Base-by-base conservation (phyloP, 305 asterid species). In the Fraxinus nigra region DNA sequence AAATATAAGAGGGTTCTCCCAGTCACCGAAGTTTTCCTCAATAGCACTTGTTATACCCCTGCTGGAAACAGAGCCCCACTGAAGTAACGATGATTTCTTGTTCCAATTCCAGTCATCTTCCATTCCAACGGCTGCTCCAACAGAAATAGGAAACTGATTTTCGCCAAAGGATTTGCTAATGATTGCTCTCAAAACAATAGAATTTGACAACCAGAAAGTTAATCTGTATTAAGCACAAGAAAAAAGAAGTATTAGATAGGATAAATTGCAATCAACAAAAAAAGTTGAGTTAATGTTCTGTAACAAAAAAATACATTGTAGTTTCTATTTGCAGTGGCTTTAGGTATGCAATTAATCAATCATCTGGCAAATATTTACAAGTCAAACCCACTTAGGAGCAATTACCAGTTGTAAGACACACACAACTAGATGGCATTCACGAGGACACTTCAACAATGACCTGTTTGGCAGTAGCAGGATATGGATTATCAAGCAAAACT, bases 131-230 rank as follows among this genome's bases (percentile, higher is more conserved):
- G 43, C 84, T 80, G 83, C 79, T 75, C 83, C 88, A 79, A 83
- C 78, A 70, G 88, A 83, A 63, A 33, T 20, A 73, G 88, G 88
- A 78, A 83, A 70, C 72, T 86, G 86, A 79, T 80, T 81, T 38
- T 85, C 87, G 73, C 80, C 87, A 61, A 82, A 81, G 46, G 87
- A 86, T 86, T 88, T 90, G 84, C 88, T 89, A 28, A 91, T 82
- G 34, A 92, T 89, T 82, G 91, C 93, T 82, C 97, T 92, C 78
- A 94, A 88, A 33, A 92, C 91, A 78, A 91, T 76, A 18, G 89
- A 81, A 82, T 94, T 94, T 69, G 98, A 92, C 79, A 94, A 86
- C 97, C 98, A 94, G 90, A 94, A 94, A 11, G 98, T 94, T 84
- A 94, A 92, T 80, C 98, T 94, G 91, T 38, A 74, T 54, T 76